Evolutionary conservation across 176 grass and related monocot genomes (phyloP), one percentile per base, ranked within the genome.

Genomic region (Triticum urartu): DNA sequence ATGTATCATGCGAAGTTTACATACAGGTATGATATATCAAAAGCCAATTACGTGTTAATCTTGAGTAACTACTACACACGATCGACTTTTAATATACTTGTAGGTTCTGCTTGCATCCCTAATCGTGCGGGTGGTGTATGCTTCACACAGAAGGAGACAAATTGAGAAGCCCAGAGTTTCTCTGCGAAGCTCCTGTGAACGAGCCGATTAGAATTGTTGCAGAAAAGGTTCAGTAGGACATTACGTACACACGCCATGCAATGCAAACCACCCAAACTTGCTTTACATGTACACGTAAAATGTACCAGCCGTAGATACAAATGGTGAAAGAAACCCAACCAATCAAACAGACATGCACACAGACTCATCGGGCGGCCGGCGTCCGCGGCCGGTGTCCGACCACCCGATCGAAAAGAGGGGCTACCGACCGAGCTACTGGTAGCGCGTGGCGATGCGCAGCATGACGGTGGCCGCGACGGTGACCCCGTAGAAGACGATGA

Each of bases 401-500:
- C 12, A 26, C 8, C 15, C 42, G 36, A 38, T 38, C 36, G 24
- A 30, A 25, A 43, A 43, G 42, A 75, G 42, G 15, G 17, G 72
- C 72, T 66, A 32, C 12, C 26, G 24, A 6, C 0, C 14, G 13
- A 5, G 18, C 82, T 88, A 93, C 61, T 79, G 52, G 22, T 72
- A 84, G 0, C 72, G 42, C 72, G 42, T 8, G 13, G 52, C 87
- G 77, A 56, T 96, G 71, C 91, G 89, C 25, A 96, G 81, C 35
- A 85, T 88, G 68, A 94, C 90, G 2, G 90, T 38, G 48, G 87
- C 32, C 5, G 84, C 90, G 65, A 99, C 97, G 24, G 94, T 34
- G 32, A 92, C 33, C 0, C 87, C 92, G 72, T 96, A 96, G 73
- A 98, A 74, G 59, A 98, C 79, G 82, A 99, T 91, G 90, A 96